Conservation (phyloP, 768 basidiomycete species). For the Pisolithus tinctorius region DNA sequence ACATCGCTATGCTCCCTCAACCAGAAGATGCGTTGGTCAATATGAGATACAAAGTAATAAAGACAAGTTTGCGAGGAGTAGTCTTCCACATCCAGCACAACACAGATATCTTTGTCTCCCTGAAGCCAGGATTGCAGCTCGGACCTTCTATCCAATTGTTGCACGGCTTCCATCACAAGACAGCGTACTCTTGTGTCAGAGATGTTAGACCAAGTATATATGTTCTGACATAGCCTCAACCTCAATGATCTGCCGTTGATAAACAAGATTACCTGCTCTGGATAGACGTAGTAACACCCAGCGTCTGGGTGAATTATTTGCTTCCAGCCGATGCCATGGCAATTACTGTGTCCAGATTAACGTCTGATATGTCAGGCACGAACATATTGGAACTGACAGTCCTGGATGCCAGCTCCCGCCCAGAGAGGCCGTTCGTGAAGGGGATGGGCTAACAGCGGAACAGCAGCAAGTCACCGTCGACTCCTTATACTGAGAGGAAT, state of each 20-base stretch:
- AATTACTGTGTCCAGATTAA: background rate
- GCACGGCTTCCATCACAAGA: background rate
- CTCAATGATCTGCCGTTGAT: background rate
- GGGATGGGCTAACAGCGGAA: background rate
- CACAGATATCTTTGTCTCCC: slow-evolving; percentile 3
- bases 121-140: background rate
- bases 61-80: slow-evolving; percentile 1
- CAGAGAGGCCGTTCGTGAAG: background rate
- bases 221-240: background rate
- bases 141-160: background rate
- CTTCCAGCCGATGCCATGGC: slow-evolving; percentile 20
- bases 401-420: background rate
- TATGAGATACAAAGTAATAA: slow-evolving; percentile 25
- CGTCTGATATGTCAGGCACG: too few relatives aligned
- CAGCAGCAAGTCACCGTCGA: background rate
- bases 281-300: slow-evolving; percentile 26
- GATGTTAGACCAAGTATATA: background rate
- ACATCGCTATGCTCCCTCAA: slow-evolving; percentile 16
- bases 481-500: background rate
- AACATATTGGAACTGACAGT: background rate
- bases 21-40: slow-evolving; percentile 24
- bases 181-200: background rate
- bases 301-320: slow-evolving; percentile 25
- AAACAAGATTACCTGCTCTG: slow-evolving; percentile 21
- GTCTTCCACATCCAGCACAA: slow-evolving; percentile 13